phyloP scores from a whole-genome alignment of 495 filamentous ascomycete species.

The Penicillium alfredii region DNA sequence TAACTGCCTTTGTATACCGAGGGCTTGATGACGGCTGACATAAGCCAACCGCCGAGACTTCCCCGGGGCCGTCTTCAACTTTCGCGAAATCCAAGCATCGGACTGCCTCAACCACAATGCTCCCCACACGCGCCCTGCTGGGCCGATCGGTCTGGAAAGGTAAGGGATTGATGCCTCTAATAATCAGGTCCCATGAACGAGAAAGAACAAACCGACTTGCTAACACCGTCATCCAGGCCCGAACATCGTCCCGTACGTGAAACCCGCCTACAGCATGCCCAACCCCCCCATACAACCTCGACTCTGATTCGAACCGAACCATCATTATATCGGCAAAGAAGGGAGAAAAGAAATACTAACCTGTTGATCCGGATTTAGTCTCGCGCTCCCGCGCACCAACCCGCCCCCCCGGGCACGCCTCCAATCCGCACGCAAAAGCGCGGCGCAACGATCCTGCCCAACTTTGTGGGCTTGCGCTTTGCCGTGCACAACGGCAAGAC shows the following conservation, averaged over 20 bases:
- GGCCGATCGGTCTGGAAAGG: slow-evolving; percentile 74
- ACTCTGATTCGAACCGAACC: too few relatives aligned
- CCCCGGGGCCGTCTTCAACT: slow-evolving; percentile 15
- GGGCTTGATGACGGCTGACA: slow-evolving; percentile 11
- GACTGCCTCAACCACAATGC: slow-evolving; percentile 42
- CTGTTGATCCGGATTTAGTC: slow-evolving; percentile 16
- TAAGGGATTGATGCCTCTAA: slow-evolving; percentile 20
- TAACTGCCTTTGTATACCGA: not conserved
- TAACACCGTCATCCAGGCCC: slow-evolving; percentile 38
- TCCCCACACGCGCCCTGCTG: slow-evolving; percentile 53
- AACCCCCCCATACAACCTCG: not conserved
- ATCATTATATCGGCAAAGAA: too few relatives aligned
- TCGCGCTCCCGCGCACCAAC: slow-evolving; percentile 37
- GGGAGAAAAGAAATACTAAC: slow-evolving; percentile 3
- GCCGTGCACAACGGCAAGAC: slow-evolving; percentile 93
- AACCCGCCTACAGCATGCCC: slow-evolving; percentile 2
- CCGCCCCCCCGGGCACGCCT: slow-evolving; percentile 54
- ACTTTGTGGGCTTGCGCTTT: slow-evolving; percentile 90
- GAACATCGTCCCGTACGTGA: slow-evolving; percentile 50
- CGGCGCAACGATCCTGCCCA: slow-evolving; percentile 87
- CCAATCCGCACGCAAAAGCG: slow-evolving; percentile 88
- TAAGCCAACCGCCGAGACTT: slow-evolving; percentile 11
- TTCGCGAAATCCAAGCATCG: slow-evolving; percentile 9
- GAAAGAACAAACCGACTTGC: slow-evolving; percentile 2
- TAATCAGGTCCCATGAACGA: not conserved